Base-by-base conservation (phyloP, 73 alveolate species). In the Paramecium pentaurelia region DNA sequence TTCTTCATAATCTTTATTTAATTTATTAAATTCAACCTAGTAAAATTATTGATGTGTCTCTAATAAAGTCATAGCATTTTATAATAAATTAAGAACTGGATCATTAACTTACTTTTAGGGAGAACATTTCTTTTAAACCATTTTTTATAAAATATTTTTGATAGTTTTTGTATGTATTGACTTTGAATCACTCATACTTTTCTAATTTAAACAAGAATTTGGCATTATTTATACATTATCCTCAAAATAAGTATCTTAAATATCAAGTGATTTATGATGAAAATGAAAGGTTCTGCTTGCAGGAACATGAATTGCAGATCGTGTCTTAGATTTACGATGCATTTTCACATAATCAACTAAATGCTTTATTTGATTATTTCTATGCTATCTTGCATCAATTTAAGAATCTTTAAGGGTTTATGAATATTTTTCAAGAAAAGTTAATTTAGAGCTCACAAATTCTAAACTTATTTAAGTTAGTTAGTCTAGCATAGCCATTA, bases 401-500 rank as follows among this genome's bases (percentile, higher is more conserved):
- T 80, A 47, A 8, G 91, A 45, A 20, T 34, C 49, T 42, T 80
- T 80, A 3, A 80, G 36, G 8, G 58, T 49, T 27, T 80, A 25
- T 22, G 77, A 45, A 36, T 80, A 80, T 47, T 80, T 80, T 20
- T 80, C 77, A 20, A 80, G 58, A 28, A 80, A 80, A 47, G 51
- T 80, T 12, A 80, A 47, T 80, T 80, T 80, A 12, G 91, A 80
- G 42, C 58, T 45, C 11, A 80, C 91, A 47, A 80, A 80, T 80
- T 80, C 91, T 38, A 80, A 25, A 80, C 91, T 80, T 11, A 80
- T 42, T 20, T 40, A 40, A 4, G 91, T 44, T 45, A 80, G 54
- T 18, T 42, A 32, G 14, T 80, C 91, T 32, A 64, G 1, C 84
- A 64, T 64, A 3, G 49, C 84, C 84, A 64, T 64, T 11, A 64